Percentiles rank a stretch among this genome's conserved stretches.
Evolutionary conservation across 106 monocot genomes (phyloP).

Genomic region (Apostasia ramifera): DNA sequence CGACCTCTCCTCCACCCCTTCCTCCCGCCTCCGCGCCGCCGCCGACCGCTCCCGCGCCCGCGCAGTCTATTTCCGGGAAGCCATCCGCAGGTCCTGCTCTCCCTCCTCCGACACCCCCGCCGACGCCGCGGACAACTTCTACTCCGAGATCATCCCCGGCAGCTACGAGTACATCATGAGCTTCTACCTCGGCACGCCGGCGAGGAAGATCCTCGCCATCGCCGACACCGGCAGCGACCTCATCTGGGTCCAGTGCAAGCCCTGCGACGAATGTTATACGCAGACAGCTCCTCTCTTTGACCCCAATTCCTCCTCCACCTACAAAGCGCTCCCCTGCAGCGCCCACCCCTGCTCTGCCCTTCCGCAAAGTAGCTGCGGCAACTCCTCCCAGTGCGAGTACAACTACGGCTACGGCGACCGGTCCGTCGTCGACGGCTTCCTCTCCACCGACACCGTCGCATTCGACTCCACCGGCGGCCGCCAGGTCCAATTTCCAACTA

Average conservation of each 20-base stretch:
- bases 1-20: slow-evolving; percentile 12
- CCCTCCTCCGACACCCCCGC: background rate
- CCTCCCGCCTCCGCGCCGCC: slow-evolving; percentile 41
- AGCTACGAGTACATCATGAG: slow-evolving; percentile 25
- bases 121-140: background rate
- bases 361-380: slow-evolving; percentile 21
- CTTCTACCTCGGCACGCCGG: slow-evolving; percentile 27
- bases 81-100: background rate
- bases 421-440: slow-evolving; percentile 44
- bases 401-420: slow-evolving; percentile 57
- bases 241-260: slow-evolving; percentile 84
- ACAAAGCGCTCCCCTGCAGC: slow-evolving; percentile 47
- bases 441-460: slow-evolving; percentile 31
- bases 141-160: slow-evolving; percentile 7
- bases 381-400: slow-evolving; percentile 37
- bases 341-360: slow-evolving; percentile 34
- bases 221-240: slow-evolving; percentile 90
- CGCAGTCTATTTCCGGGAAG: background rate
- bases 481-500: slow-evolving; percentile 19
- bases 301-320: slow-evolving; percentile 57
- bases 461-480: slow-evolving; percentile 20
- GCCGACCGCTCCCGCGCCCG: slow-evolving; percentile 26
- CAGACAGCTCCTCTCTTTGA: slow-evolving; percentile 68
- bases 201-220: slow-evolving; percentile 26
- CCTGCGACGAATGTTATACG: slow-evolving; percentile 58